Percentiles rank a stretch among this genome's conserved stretches.
These are phyloP conservation scores for Larix kaempferi DNA, from an alignment of 75 land plant species.

Conservation along the genomic window DNA sequence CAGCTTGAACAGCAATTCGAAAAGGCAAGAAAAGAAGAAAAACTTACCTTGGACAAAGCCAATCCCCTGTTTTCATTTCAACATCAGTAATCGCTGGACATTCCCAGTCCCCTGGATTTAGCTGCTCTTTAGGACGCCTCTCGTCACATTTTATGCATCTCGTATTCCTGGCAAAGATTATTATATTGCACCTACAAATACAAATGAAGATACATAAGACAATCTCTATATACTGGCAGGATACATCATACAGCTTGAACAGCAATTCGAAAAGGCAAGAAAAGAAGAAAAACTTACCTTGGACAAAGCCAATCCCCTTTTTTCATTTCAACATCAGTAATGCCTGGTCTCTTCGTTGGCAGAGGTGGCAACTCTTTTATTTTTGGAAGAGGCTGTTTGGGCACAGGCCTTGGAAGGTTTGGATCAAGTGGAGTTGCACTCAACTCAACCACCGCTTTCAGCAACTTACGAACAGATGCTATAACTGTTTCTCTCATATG, in stretches of 20 bases:
- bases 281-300: conserved; percentile 40
- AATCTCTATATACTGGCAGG: background rate
- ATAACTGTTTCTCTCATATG: conserved; percentile 22
- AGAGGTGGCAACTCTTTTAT: conserved; percentile 3
- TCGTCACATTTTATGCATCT: conserved; percentile 55
- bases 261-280: background rate
- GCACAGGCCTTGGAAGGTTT: conserved; percentile 30
- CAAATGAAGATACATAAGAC: background rate
- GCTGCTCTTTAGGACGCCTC: conserved; percentile 44
- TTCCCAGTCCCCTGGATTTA: conserved; percentile 81
- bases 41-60: conserved; percentile 70
- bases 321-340: conserved; percentile 40
- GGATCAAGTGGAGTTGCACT: conserved; percentile 61
- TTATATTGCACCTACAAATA: conserved; percentile 54
- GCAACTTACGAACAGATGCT: conserved; percentile 49
- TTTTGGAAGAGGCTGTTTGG: conserved; percentile 9
- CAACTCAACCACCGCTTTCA: conserved; percentile 52
- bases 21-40: conserved; percentile 16
- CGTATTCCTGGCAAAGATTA: conserved; percentile 70
- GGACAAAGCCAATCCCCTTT: conserved; percentile 80
- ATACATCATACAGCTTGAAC: background rate
- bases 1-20: background rate
- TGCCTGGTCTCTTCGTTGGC: background rate
- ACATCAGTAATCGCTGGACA: conserved; percentile 12
- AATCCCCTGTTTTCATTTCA: conserved; percentile 70